These are phyloP conservation scores for Chiua sp. DNA, from an alignment of 1,284 basidiomycete species.

Conservation along the genomic window DNA sequence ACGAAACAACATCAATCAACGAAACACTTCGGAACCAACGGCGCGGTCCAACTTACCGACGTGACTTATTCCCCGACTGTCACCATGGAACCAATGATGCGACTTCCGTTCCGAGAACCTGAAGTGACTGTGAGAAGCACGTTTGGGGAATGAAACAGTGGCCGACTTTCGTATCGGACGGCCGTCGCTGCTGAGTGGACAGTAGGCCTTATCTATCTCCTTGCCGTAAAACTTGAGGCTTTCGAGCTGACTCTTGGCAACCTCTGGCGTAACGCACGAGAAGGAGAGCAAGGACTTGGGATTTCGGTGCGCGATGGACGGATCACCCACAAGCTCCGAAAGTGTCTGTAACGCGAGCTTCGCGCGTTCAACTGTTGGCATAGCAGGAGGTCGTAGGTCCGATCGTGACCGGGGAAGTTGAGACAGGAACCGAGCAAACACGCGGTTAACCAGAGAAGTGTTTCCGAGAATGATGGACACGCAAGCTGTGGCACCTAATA, in stretches of 20 bases:
- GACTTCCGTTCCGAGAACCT: constrained; percentile 60
- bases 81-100: constrained; percentile 72
- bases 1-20: background rate
- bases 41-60: constrained; percentile 45
- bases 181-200: constrained; percentile 62
- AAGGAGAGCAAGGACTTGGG: constrained; percentile 68
- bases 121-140: background rate
- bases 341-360: constrained; percentile 56
- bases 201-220: constrained; percentile 55
- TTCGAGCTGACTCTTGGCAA: constrained; percentile 56
- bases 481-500: constrained; percentile 32
- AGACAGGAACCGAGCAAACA: constrained; percentile 63
- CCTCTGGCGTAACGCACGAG: constrained; percentile 61
- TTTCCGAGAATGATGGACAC: constrained; percentile 41
- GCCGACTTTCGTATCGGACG: constrained; percentile 62
- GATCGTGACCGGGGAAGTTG: constrained; percentile 56
- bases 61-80: constrained; percentile 59
- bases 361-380: constrained; percentile 52
- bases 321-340: constrained; percentile 54
- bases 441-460: constrained; percentile 69
- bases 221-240: constrained; percentile 51
- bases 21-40: constrained; percentile 1
- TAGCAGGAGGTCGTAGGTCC: constrained; percentile 44
- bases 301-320: constrained; percentile 54
- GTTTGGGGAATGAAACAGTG: constrained; percentile 22